Evolutionary conservation across 2,329 filamentous ascomycete species (phyloP).

Genomic region (Nemania sp.): DNA sequence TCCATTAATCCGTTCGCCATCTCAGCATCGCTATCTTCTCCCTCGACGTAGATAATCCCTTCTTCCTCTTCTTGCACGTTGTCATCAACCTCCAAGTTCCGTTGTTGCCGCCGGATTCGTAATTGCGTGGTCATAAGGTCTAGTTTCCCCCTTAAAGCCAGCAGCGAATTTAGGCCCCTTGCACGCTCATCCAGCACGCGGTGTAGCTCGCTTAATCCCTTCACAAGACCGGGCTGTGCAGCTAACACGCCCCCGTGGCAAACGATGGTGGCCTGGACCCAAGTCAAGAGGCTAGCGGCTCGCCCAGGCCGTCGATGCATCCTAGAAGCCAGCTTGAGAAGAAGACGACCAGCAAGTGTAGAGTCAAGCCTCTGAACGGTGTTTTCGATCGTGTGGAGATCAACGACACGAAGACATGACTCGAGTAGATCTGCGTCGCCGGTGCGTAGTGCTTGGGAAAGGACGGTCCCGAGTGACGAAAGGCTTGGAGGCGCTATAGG

Average conservation of each 20-base stretch:
- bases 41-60: conserved; percentile 89
- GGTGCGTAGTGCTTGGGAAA: conserved; percentile 91
- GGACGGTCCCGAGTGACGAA: conserved; percentile 89
- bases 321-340: conserved; percentile 86
- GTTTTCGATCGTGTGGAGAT: conserved; percentile 80
- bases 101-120: conserved; percentile 79
- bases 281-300: conserved; percentile 89
- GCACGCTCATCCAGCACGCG: conserved; percentile 89
- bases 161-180: conserved; percentile 81
- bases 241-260: conserved; percentile 92
- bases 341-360: conserved; percentile 79
- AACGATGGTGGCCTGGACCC: conserved; percentile 95
- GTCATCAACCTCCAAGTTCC: conserved; percentile 64
- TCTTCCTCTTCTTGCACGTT: conserved; percentile 70
- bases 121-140: conserved; percentile 95
- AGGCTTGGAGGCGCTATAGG: conserved; percentile 73
- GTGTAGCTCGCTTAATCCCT: conserved; percentile 81
- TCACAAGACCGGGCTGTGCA: conserved; percentile 84
- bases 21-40: conserved; percentile 72
- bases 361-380: conserved; percentile 94
- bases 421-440: conserved; percentile 92
- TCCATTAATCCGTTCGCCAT: conserved; percentile 60
- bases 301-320: conserved; percentile 89
- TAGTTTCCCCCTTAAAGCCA: conserved; percentile 93
- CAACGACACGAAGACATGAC: conserved; percentile 86